These are phyloP conservation scores for Meripilus lineatus DNA, from an alignment of 1,284 basidiomycete species.

Conservation along the genomic window DNA sequence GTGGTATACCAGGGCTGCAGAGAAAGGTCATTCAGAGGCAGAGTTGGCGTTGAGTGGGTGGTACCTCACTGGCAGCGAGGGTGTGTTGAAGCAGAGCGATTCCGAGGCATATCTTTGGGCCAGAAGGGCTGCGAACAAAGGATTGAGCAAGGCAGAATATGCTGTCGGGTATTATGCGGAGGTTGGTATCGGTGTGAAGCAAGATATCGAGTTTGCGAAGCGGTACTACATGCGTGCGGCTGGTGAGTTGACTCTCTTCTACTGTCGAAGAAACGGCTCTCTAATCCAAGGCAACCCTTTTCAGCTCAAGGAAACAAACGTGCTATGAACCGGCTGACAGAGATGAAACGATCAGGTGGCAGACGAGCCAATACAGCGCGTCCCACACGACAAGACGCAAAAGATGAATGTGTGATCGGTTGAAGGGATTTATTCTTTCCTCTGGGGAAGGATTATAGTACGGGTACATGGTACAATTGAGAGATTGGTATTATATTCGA, in stretches of 20 bases:
- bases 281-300: constrained; percentile 4
- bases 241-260: constrained; percentile 48
- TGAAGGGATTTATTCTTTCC: constrained; percentile 1
- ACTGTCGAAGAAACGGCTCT: too few species aligned
- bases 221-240: constrained; percentile 99
- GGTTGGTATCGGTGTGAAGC: constrained; percentile 96
- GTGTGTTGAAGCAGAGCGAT: constrained; percentile 95
- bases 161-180: constrained; percentile 97
- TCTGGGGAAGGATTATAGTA: too few species aligned
- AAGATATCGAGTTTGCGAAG: constrained; percentile 94
- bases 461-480: too few species aligned
- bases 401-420: constrained; percentile 88
- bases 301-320: constrained; percentile 91
- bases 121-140: constrained; percentile 89
- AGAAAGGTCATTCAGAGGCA: constrained; percentile 91
- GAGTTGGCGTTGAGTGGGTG: constrained; percentile 96
- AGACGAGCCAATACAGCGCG: constrained; percentile 69
- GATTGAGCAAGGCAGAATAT: constrained; percentile 91
- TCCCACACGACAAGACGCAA: constrained; percentile 88
- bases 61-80: constrained; percentile 95
- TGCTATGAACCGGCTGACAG: constrained; percentile 92
- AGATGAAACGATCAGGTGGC: constrained; percentile 79
- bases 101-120: constrained; percentile 98
- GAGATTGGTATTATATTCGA: too few species aligned
- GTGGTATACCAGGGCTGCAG: constrained; percentile 98